phyloP scores from a whole-genome alignment of 2,329 filamentous ascomycete genomes.

The Fusarium tjaetaba region DNA sequence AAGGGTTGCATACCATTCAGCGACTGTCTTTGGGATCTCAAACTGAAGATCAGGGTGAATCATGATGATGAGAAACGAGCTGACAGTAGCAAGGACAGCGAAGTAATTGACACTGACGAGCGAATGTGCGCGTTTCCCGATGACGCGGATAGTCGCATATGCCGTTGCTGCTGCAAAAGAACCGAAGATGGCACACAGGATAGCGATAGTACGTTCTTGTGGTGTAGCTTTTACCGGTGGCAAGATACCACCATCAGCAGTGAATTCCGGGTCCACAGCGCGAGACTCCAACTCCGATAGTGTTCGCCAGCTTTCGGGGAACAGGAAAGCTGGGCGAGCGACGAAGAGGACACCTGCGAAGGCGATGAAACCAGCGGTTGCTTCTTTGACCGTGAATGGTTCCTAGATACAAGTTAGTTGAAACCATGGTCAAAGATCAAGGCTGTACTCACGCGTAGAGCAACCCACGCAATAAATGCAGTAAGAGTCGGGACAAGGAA shows the following conservation, averaged over 20 bases:
- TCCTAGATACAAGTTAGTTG: constrained; percentile 56
- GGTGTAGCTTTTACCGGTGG: constrained; percentile 56
- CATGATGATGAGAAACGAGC: constrained; percentile 69
- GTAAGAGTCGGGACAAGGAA: constrained; percentile 80
- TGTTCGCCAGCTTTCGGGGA: constrained; percentile 46
- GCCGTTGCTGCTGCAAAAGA: constrained; percentile 75
- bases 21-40: constrained; percentile 43
- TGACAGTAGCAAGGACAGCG: constrained; percentile 70
- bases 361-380: constrained; percentile 74
- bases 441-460: constrained; percentile 31
- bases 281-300: not conserved
- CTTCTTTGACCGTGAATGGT: constrained; percentile 76
- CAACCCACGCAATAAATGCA: constrained; percentile 71
- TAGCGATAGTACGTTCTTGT: constrained; percentile 71
- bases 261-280: constrained; percentile 1
- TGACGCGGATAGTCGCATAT: constrained; percentile 78
- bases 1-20: constrained; percentile 46
- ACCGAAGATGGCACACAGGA: constrained; percentile 73
- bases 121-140: constrained; percentile 78
- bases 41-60: constrained; percentile 54
- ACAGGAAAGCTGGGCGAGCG: constrained; percentile 72
- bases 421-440: accelerated
- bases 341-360: constrained; percentile 80
- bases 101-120: constrained; percentile 85
- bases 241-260: constrained; percentile 37